Evolutionary conservation across 805 yeast genomes (phyloP), one percentile per base, ranked within the genome.

Genomic region (Pichia sporocuriosa): DNA sequence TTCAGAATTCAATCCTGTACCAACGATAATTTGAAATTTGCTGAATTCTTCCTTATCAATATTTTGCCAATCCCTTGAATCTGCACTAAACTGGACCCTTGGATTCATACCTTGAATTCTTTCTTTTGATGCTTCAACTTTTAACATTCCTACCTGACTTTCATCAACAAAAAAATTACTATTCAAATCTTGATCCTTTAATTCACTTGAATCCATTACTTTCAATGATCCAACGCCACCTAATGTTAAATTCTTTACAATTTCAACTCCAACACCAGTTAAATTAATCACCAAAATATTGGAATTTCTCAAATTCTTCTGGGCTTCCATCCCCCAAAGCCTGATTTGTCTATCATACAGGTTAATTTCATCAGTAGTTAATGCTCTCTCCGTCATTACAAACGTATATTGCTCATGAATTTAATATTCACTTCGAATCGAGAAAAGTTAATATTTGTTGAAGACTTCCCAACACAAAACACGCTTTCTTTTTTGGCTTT

Each of bases 321-420:
- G 98, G 4, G 97, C 95, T 25, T 84, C 94, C 57, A 93, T 69
- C 2, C 98, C 98, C 98, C 98, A 90, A 17, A 90, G 70, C 48
- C 98, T 67, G 48, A 90, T 89, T 62, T 90, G 98, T 45, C 98
- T 75, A 62, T 90, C 98, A 57, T 90, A 90, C 19, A 90, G 71
- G 1, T 94, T 96, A 44, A 89, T 77, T 57, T 89, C 97, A 54
- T 88, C 96, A 62, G 39, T 16, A 4, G 38, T 40, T 23, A 48
- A 37, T 20, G 12, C 24, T 27, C 36, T 25, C 17, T 16, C 35
- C 16, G 23, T 19, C 42, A 33, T 45, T 7, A 19, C n/a, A n/a
- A n/a, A n/a, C n/a, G n/a, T n/a, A n/a, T n/a, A n/a, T n/a, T n/a
- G n/a, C n/a, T n/a, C n/a, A n/a, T n/a, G n/a, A n/a, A n/a, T n/a